phyloP scores from a whole-genome alignment of 2,329 filamentous ascomycete species.

The Stemphylium beticola region DNA sequence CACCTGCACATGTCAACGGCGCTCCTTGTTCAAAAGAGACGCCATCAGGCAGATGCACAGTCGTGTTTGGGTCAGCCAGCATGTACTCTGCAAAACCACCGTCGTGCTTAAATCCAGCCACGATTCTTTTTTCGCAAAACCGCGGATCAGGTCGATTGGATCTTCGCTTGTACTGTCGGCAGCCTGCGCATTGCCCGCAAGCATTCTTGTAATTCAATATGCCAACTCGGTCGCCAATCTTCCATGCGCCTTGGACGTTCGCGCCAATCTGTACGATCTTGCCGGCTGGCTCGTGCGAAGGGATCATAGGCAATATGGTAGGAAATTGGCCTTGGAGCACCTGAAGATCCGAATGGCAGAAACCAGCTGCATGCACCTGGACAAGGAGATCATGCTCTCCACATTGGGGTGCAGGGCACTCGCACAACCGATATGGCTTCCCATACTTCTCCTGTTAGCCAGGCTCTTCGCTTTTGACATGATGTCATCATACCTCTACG shows the following conservation, averaged over 20 bases:
- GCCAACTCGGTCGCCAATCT: no score
- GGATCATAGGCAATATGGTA: slow-evolving; percentile 35
- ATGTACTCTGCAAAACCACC: no score
- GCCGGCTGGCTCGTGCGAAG: slow-evolving; percentile 45
- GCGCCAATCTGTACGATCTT: slow-evolving; percentile 35
- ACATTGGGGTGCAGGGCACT: slow-evolving; percentile 22
- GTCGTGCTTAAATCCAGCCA: no score
- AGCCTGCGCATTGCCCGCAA: no score
- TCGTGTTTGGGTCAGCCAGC: no score
- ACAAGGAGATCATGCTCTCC: slow-evolving; percentile 30
- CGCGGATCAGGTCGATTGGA: no score
- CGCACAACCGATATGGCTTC: slow-evolving; percentile 24
- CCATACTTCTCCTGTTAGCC: slow-evolving; percentile 17
- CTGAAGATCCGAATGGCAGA: no score
- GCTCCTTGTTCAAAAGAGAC: slow-evolving; percentile 37
- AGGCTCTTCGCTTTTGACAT: not conserved
- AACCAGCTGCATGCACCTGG: slow-evolving; percentile 21
- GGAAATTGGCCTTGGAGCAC: slow-evolving; percentile 11
- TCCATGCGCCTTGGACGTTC: slow-evolving; percentile 24
- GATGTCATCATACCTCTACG: slow-evolving; percentile 21
- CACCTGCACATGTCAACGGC: slow-evolving; percentile 47
- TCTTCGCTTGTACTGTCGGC: no score
- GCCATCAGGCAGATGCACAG: not conserved
- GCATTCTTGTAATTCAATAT: no score
- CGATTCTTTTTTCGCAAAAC: no score